Base-by-base conservation (phyloP, 2,329 filamentous ascomycete genomes). In the Fusarium sp. region DNA sequence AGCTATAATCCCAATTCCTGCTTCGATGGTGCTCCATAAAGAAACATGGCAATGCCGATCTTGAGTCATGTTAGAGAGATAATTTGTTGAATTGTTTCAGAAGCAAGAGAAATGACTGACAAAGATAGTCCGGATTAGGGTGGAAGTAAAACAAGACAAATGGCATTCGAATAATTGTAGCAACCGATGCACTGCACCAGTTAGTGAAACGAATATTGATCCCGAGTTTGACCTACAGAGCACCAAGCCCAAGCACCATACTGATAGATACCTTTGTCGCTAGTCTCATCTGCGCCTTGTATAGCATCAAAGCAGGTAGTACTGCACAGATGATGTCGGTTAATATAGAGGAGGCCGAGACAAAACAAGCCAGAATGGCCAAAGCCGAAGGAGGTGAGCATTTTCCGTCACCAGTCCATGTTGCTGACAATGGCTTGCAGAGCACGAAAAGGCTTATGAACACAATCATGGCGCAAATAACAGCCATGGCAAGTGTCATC, bases 271-370 rank as follows among this genome's bases (percentile, higher is more conserved):
- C 28, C 38, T 74, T 74, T 9, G 54, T 65, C 4, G 50, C 44
- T 3, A 7, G n/a, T 28, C 61, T 63, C 72, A 74, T 74, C n/a
- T 66, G 54, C 1, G 61, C 9, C 12, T 69, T 69, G 25, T 71
- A 73, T 5, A 74, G 15, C 50, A 74, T 71, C 3, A 73, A 67
- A 2, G 21, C 50, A 0, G 72, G 70, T 6, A 74, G 16, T 4
- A 57, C 62, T 1, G 72, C 70, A n/a, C 70, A 73, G 5, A 65
- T n/a, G 15, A 50, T 64, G 5, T 74, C 71, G 1, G 70, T 74
- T 1, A 40, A 12, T 0, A 74, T 54, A 0, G 70, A 50, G 0
- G 60, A 54, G 6, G 70, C 67, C 3, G 67, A 73, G 1, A 74
- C 43, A 6, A 74, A 42, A 32, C 67, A 74, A 6, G 53, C 56